Evolutionary conservation across 495 filamentous ascomycete species (phyloP).

Genomic region (Xylaria telfairii): DNA sequence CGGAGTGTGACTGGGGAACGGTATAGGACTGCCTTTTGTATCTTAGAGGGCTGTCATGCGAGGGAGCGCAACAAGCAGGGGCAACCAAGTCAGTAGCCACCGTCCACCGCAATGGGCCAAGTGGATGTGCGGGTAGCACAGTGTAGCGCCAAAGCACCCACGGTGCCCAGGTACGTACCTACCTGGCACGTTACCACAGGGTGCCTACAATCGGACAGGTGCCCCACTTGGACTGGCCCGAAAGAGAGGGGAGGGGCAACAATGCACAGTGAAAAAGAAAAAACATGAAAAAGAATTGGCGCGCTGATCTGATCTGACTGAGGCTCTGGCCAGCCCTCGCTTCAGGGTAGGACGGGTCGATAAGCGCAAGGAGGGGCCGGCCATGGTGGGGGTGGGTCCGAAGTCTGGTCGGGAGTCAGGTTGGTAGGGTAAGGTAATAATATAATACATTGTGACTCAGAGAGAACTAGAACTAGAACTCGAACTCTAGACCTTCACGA

Average conservation of each 20-base stretch:
- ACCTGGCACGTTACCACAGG: not conserved
- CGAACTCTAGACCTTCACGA: conserved; percentile 6
- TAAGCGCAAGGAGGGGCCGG: conserved; percentile 14
- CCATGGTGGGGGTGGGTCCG: conserved; percentile 24
- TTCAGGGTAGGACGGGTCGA: conserved; percentile 19
- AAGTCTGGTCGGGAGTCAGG: not conserved
- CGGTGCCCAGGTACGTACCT: not conserved
- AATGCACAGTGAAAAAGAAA: conserved; percentile 30
- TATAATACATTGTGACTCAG: conserved; percentile 29
- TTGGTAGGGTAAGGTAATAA: too few species aligned
- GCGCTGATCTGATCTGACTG: conserved; percentile 19
- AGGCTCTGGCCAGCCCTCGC: conserved; percentile 6
- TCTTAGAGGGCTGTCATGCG: not conserved
- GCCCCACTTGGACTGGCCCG: conserved; percentile 15
- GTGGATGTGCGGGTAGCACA: conserved; percentile 19
- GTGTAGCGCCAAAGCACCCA: not conserved
- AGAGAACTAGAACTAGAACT: too few species aligned
- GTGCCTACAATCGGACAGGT: not conserved
- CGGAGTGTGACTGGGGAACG: conserved; percentile 27
- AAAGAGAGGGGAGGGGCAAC: conserved; percentile 37
- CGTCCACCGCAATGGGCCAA: conserved; percentile 24
- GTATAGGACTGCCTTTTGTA: conserved; percentile 21
- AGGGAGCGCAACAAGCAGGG: conserved; percentile 3
- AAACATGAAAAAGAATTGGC: too few species aligned
- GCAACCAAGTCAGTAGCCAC: conserved; percentile 5